A percentile compares a stretch with the other conserved stretches of the same genome.
phyloP scores from a whole-genome alignment of 495 filamentous ascomycete genomes.

The Chaetomium cochliodes region DNA sequence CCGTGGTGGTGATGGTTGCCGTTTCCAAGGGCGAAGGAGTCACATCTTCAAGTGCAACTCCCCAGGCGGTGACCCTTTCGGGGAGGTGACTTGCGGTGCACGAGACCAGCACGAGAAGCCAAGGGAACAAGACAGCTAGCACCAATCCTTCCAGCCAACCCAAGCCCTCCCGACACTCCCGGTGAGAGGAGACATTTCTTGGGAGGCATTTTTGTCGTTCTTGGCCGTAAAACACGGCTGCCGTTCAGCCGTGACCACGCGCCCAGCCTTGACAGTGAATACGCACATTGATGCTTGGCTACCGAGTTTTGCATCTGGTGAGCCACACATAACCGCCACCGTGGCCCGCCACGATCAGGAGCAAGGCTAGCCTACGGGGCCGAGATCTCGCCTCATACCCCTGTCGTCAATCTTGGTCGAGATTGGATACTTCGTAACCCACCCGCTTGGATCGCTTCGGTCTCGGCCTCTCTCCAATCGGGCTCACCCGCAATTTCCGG shows the following conservation, averaged over 20 bases:
- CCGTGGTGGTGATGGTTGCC: not conserved
- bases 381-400: not conserved
- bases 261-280: not conserved
- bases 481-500: conserved; percentile 3
- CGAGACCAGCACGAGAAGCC: not conserved
- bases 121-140: not conserved
- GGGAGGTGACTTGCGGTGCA: not conserved
- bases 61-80: not conserved
- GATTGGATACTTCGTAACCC: not conserved
- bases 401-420: not conserved
- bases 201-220: not conserved
- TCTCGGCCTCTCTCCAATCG: not conserved
- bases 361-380: not conserved
- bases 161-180: not conserved
- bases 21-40: not conserved
- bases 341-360: not conserved
- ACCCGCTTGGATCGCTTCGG: not conserved
- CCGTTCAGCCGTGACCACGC: not conserved
- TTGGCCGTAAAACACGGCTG: not conserved
- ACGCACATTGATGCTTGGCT: too few species aligned
- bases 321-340: too few species aligned
- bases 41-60: not conserved
- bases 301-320: too few species aligned
- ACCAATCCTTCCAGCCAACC: not conserved
- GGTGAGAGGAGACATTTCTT: not conserved